A percentile compares a stretch with the other conserved stretches of the same genome.
These are phyloP conservation scores for Pistacia atlantica DNA, from an alignment of 345 rosid genomes.

Conservation along the genomic window DNA sequence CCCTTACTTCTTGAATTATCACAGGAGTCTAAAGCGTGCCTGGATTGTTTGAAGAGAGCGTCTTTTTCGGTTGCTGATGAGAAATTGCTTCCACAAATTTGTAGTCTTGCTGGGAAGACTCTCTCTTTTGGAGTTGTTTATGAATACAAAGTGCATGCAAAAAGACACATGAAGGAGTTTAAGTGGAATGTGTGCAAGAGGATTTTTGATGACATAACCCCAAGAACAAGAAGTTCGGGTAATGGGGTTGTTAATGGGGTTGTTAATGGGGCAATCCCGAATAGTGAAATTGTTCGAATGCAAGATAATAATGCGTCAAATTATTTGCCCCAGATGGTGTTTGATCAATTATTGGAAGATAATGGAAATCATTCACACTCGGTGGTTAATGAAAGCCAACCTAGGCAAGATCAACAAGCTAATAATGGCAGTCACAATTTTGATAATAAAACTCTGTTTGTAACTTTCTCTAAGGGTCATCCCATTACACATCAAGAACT, in stretches of 20 bases:
- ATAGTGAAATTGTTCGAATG: too few species aligned
- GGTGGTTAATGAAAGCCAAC: neutral
- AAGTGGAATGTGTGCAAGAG: slow-evolving; percentile 6
- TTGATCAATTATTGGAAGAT: neutral
- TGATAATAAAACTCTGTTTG: slow-evolving; percentile 25
- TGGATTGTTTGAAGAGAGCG: neutral
- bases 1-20: neutral
- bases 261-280: neutral
- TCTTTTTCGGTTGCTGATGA: neutral
- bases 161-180: neutral
- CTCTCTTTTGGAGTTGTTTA: slow-evolving; percentile 3
- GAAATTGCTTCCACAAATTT: neutral
- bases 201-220: slow-evolving; percentile 12
- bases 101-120: slow-evolving; percentile 8
- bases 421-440: neutral
- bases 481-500: slow-evolving; percentile 25
- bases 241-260: neutral
- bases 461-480: slow-evolving; percentile 35
- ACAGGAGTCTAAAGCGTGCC: slow-evolving; percentile 13
- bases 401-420: neutral
- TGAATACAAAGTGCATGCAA: neutral
- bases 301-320: too few species aligned
- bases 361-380: neutral
- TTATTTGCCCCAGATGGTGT: too few species aligned
- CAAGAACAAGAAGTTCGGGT: neutral